Evolutionary conservation across 495 filamentous ascomycete genomes (phyloP), one percentile per base, ranked within the genome.

Genomic region (Podospora pseudoanserina): DNA sequence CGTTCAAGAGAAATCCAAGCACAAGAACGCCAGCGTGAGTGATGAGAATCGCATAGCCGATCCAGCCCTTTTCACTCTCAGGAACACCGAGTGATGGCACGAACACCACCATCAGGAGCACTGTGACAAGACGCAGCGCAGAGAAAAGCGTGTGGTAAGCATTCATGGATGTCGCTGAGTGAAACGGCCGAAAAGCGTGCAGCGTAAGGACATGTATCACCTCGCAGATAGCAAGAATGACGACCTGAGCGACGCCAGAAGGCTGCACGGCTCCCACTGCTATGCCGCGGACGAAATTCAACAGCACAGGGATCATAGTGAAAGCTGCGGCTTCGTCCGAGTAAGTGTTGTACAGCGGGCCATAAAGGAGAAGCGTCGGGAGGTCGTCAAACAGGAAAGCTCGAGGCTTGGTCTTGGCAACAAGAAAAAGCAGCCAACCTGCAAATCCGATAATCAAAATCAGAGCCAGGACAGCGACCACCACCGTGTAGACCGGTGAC

Each of bases 291-390:
- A 94, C 76, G 71, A 95, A 87, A 15, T 89, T 95, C 65, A 97
- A 77, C 34, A 96, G 81, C 19, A 97, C 87, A 0, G 94, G 93
- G 26, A 97, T 86, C 20, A 96, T 80, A 11, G 94, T 92, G 73
- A 95, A 99, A 6, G 91, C 88, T 18, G 86, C 82, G 1, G 92
- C 90, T 28, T 94, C 90, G 79, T 96, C 94, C 34, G 94, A 93
- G 75, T 94, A 97, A 2, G 96, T 99, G 78, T 99, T 99, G 81
- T 98, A 99, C n/a, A 99, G 84, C 3, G 95, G 92, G 4, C 95
- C 95, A 73, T 97, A 98, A 1, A 92, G 83, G 15, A 99, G 84
- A 11, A 97, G 90, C 0, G 92, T 97, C 9, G 91, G 86, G 60
- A 98, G 85, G 77, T 97, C 92, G 76, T 99, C 95, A 74, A 96